Base-by-base conservation (phyloP, 352 stramenopile species). In the Phytopythium delawarense region DNA sequence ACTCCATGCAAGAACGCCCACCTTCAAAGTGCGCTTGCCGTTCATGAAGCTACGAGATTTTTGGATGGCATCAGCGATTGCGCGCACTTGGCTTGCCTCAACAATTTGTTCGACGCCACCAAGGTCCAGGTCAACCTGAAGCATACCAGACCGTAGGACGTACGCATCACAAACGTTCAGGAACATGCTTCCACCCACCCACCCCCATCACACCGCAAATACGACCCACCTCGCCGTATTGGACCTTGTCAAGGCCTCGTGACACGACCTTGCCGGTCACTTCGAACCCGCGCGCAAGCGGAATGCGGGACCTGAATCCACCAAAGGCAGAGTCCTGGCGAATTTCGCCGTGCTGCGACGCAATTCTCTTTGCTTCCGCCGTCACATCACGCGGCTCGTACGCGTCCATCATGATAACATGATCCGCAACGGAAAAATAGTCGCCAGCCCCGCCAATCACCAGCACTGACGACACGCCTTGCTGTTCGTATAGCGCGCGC, bases 401-500 rank as follows among this genome's bases (percentile, higher is more conserved):
- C 23, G 78, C 89, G 66, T 99, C 95, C 94, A 99, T 99, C 78
- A 98, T 96, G 61, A 99, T 86, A 23, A 99, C 96, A 53, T 92
- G 87, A 69, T 99, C 94, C 7, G 92, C 96, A 1, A 99, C 93
- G 30, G 96, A 96, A 64, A 99, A 98, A 69, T 98, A 99, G 74
- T 99, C 96, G 1, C 97, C 97, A 30, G 87, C 87, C 13, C 96
- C 96, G 45, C 97, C 97, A 63, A 99, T 95, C n/a, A 99, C 97
- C 3, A 99, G 72, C 52, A 99, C 89, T 0, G 92, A 97, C 7
- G 92, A 98, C 13, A 99, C 89, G 6, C 79, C 78, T 16, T 87
- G 69, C 46, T 96, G 81, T 44, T 81, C 69, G 71, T 90, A 98
- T 11, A 99, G 79, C 21, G 93, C 92, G 34, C 92, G 89, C n/a